Evolutionary conservation across 2,329 filamentous ascomycete species (phyloP), one percentile per base, ranked within the genome.

Genomic region (Venturia nashicola): DNA sequence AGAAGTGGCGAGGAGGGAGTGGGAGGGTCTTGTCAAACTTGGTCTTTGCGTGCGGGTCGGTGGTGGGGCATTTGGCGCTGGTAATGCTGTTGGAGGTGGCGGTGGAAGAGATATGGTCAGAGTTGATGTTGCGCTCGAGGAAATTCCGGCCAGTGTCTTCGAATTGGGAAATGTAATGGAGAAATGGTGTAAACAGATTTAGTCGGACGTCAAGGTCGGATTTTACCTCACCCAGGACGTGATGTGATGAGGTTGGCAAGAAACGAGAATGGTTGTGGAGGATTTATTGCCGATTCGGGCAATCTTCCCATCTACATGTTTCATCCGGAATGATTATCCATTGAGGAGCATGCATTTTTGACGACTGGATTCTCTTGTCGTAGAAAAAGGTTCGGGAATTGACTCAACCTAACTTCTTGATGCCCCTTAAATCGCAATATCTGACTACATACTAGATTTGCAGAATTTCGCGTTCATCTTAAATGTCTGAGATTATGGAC

Each of bases 131-230:
- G 83, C 82, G 59, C 76, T 94, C 64, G 88, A 92, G 73, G 90
- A 95, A 79, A 89, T 94, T 69, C 84, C 86, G 1, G 76, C 79
- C 32, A 61, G 51, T 39, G 36, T 39, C 18, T 83, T 80, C 16
- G 83, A 85, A 62, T 34, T 73, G 7, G 67, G 55, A 39, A 36
- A n/a, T 7, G 83, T 82, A 71, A 76, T 90, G 78, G 81, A 81
- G 43, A 86, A 83, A 71, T 94, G 90, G 90, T 94, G 90, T 77
- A 82, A 79, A 72, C 88, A 91, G 77, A 86, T 92, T 63, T 78
- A 57, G 51, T 1, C 36, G 11, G 11, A 39, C 11, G 36, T 39
- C 36, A 5, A 39, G 11, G 11, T 39, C 7, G 36, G 36, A 39
- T 39, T 11, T 39, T 39, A 7, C 2, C 11, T 39, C 5, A 11